Evolutionary conservation across 129 eudicot species (phyloP), one percentile per base, ranked within the genome.

Genomic region (Chrysanthemum lavandulifolium): DNA sequence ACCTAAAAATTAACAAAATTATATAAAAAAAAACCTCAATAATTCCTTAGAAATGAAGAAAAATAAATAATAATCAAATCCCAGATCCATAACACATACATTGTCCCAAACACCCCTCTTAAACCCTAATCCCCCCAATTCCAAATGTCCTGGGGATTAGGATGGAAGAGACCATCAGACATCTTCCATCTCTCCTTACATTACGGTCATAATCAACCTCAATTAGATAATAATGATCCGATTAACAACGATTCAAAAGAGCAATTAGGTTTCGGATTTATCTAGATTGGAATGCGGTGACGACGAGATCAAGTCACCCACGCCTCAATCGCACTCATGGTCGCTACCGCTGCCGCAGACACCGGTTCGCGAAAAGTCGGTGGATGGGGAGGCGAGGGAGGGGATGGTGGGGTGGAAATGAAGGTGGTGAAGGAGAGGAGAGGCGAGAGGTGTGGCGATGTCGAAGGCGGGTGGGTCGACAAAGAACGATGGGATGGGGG

Each of bases 101-200:
- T n/a, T n/a, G n/a, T n/a, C n/a, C n/a, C n/a, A n/a, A n/a, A n/a
- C n/a, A n/a, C n/a, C n/a, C n/a, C n/a, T n/a, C n/a, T n/a, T n/a
- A n/a, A n/a, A n/a, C n/a, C n/a, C n/a, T n/a, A n/a, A n/a, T n/a
- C n/a, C n/a, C n/a, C n/a, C n/a, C n/a, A n/a, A n/a, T n/a, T n/a
- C n/a, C n/a, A 73, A 83, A 94, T 94, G 98, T 94, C 98, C 62
- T 95, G 99, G 99, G 99, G 97, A 75, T 77, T 95, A 75, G 99
- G 96, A 5, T 95, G 99, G 99, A 95, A 95, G 58, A 78, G 99
- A 21, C 82, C 97, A 11, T 82, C 96, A 9, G 99, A 95, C 43
- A 81, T 83, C 15, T 91, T 95, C 76, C 94, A 90, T 77, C 57
- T 95, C 62, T 78, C 91, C 5, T 78, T 95, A 3, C 76, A 88